Evolutionary conservation across 768 basidiomycete species (phyloP), one percentile per base, ranked within the genome.

Genomic region (Amanita pseudoporphyria): DNA sequence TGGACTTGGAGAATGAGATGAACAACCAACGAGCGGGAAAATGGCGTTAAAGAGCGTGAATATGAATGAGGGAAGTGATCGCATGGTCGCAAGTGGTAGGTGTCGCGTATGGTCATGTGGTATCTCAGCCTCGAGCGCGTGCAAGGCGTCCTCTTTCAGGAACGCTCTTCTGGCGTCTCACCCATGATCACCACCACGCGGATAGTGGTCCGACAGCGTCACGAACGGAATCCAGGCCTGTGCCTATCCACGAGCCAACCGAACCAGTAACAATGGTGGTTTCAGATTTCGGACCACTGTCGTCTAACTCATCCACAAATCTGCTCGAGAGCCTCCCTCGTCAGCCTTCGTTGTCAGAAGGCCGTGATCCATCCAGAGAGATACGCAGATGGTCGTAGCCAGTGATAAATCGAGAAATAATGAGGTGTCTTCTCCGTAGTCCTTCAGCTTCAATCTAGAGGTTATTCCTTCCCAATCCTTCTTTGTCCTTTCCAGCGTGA

Each of bases 341-440:
- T 39, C 30, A 44, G 43, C 24, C 26, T 7, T 24, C 18, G 19
- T 5, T 44, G n/a, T 50, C 19, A 63, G 32, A 69, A 68, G 13
- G 67, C 64, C n/a, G 64, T 68, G 49, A 68, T 66, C 68, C 68
- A 68, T 0, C 67, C 67, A 4, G 62, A 55, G 3, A 68, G 37
- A 47, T 56, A 60, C 6, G 56, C 56, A 3, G 65, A 24, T 62
- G 37, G 6, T 62, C 62, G 37, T 59, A 67, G 13, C 66, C 56
- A 7, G 47, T 7, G 24, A 65, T 54, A 53, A 67, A 64, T 35
- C 62, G 56, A 39, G 58, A 45, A 37, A 71, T 49, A 19, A 71
- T 45, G 1, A 69, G 70, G 58, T 56, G 14, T 62, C 62, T 28
- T 59, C 57, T 1, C 68, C 69, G 40, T 62, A 66, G 14, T 54